phyloP scores from a whole-genome alignment of 2,329 filamentous ascomycete species.

The Podosphaera leucotricha region DNA sequence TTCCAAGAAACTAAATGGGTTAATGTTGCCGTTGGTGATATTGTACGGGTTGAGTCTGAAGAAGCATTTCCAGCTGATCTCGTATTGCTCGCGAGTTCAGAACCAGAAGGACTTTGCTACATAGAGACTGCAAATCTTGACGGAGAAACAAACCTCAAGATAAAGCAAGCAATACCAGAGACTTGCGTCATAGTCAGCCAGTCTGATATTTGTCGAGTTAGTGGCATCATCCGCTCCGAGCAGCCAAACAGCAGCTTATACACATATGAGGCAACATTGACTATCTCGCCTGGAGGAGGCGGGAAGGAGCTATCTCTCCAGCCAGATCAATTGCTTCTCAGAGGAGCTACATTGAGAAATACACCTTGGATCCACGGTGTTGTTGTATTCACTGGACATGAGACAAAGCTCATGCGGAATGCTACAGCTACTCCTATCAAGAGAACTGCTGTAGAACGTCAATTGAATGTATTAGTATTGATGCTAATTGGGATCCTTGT shows the following conservation, averaged over 20 bases:
- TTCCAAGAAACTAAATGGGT: slow-evolving; percentile 88
- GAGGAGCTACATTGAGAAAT: slow-evolving; percentile 83
- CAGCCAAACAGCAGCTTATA: slow-evolving; percentile 97
- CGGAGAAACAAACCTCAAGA: slow-evolving; percentile 94
- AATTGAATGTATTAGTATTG: slow-evolving; percentile 83
- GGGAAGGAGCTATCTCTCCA: slow-evolving; percentile 80
- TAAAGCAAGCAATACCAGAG: slow-evolving; percentile 91
- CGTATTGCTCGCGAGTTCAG: slow-evolving; percentile 77
- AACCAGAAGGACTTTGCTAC: slow-evolving; percentile 92
- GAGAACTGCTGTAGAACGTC: slow-evolving; percentile 80
- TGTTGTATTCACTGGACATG: slow-evolving; percentile 92
- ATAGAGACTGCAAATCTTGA: slow-evolving; percentile 97
- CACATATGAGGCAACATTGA: slow-evolving; percentile 91
- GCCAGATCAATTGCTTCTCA: slow-evolving; percentile 77
- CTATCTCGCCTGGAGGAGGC: slow-evolving; percentile 68
- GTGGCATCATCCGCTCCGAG: slow-evolving; percentile 74
- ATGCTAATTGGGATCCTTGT: slow-evolving; percentile 72
- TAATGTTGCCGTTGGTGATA: slow-evolving; percentile 77
- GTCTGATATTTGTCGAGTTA: slow-evolving; percentile 61
- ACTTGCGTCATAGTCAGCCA: slow-evolving; percentile 72
- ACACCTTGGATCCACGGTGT: slow-evolving; percentile 93
- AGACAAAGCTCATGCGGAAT: slow-evolving; percentile 97
- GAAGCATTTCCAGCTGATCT: slow-evolving; percentile 87
- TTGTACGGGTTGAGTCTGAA: slow-evolving; percentile 81
- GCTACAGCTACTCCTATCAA: slow-evolving; percentile 95